phyloP scores from a whole-genome alignment of 768 basidiomycete genomes.

The Crucibulum laeve region DNA sequence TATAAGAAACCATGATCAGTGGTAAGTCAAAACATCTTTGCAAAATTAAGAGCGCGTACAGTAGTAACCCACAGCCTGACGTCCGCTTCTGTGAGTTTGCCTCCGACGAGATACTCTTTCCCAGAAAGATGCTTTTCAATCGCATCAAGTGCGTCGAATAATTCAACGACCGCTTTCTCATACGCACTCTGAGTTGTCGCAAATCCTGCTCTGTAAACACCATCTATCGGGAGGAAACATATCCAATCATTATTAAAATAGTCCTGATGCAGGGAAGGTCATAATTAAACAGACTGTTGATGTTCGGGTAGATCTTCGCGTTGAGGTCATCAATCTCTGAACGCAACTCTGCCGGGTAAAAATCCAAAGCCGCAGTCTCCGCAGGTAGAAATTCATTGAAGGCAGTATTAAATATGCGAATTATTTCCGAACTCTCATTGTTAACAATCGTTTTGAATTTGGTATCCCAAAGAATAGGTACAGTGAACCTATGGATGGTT shows the following conservation, averaged over 20 bases:
- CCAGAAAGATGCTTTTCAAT: conserved; percentile 74
- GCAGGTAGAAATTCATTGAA: conserved; percentile 72
- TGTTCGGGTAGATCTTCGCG: conserved; percentile 79
- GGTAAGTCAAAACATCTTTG: background rate
- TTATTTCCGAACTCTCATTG: conserved; percentile 94
- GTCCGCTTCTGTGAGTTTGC: conserved; percentile 78
- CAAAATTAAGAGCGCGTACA: conserved; percentile 37
- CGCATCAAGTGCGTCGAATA: conserved; percentile 79
- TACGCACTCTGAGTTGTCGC: conserved; percentile 81
- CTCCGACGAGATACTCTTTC: conserved; percentile 83
- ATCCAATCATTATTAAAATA: background rate
- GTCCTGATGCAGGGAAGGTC: background rate
- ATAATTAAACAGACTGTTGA: conserved; percentile 61
- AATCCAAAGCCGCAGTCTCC: conserved; percentile 62
- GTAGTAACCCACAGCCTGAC: conserved; percentile 91
- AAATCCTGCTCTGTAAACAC: conserved; percentile 89
- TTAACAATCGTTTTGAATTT: conserved; percentile 85
- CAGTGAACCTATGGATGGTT: conserved; percentile 60
- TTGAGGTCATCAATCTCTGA: conserved; percentile 82
- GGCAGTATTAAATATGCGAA: conserved; percentile 85
- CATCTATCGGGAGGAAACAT: conserved; percentile 41
- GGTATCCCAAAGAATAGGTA: conserved; percentile 92
- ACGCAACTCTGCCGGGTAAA: conserved; percentile 73
- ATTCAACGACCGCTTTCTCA: conserved; percentile 62
- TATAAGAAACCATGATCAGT: background rate